Base-by-base conservation (phyloP, 129 eudicot genomes). In the Chrysanthemum lavandulifolium region DNA sequence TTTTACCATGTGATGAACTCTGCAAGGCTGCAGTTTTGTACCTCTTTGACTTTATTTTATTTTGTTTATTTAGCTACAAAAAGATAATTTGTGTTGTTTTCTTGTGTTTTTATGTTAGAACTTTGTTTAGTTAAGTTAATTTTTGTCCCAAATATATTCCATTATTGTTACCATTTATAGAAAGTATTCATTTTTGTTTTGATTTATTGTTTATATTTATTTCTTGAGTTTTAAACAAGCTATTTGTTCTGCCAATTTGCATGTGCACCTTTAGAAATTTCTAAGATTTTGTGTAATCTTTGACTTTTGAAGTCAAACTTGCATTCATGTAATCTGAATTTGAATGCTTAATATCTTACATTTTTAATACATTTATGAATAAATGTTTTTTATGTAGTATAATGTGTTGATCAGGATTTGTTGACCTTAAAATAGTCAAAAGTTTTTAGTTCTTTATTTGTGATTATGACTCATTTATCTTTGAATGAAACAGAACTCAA, bases 1-100 rank as follows among this genome's bases (percentile, higher is more conserved):
- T 73, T 67, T 73, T 73, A 69, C 70, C 79, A 79, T 79, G 75
- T 79, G 79, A 79, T 73, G 31, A 67, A 59, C 72, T 78, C 58
- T 78, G 76, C 72, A 69, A 74, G 75, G 75, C 83, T 79, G 79
- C 83, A 40, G 59, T 47, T 67, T 36, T 73, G 79, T 61, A 67
- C 75, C 61, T 55, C 59, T 23, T 9, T 55, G 33, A 29, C 74
- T 25, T 75, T 68, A 67, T 67, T 57, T 52, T 75, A 65, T 69
- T 36, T 79, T 73, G 79, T 61, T 73, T 73, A 16, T 52, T 66
- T 79, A 52, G 23, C 54, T 69, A 61, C 13, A 15, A 72, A 71
- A 78, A 57, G 62, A 78, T 57, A 13, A 57, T 64, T 78, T 56
- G 29, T 78, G 73, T 40, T 60, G 13, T 45, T 23, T 64, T 71